phyloP scores from a whole-genome alignment of 2,329 filamentous ascomycete genomes.

The Ceratocystis albifundus region DNA sequence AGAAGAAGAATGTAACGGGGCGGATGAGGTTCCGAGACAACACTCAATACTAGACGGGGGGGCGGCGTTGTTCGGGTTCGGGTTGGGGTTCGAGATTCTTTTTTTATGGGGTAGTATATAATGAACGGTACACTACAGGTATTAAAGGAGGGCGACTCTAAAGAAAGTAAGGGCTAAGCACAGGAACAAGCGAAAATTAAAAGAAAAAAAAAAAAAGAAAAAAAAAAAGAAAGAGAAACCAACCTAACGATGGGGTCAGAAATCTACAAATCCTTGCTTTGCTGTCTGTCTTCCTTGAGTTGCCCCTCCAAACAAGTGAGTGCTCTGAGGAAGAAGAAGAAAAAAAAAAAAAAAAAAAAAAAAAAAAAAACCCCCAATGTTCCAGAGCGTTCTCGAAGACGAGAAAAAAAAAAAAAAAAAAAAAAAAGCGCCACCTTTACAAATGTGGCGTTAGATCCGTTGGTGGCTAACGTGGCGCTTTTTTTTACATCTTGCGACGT shows the following conservation, averaged over 20 bases:
- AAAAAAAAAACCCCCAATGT: not conserved
- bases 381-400: constrained; percentile 10
- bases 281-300: not conserved
- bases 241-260: not conserved
- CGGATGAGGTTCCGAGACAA: not conserved
- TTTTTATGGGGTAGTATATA: not conserved
- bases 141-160: not conserved
- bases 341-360: too few species aligned
- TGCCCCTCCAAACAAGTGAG: not conserved
- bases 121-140: not conserved
- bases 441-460: not conserved
- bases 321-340: too few species aligned
- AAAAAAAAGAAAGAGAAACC: not conserved
- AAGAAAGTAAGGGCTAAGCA: not conserved
- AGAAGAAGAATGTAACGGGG: not conserved
- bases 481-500: not conserved
- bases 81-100: constrained; percentile 10
- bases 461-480: not conserved
- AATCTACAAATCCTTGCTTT: constrained; percentile 8
- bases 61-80: constrained; percentile 1
- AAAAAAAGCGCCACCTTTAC: not conserved
- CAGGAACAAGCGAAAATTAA: not conserved
- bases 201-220: not conserved
- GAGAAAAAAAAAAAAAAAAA: not conserved
- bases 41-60: not conserved